Percentiles rank a stretch among this genome's conserved stretches.
Evolutionary conservation across 1,284 basidiomycete species (phyloP).

Genomic region (Cutaneotrichosporon sp.): DNA sequence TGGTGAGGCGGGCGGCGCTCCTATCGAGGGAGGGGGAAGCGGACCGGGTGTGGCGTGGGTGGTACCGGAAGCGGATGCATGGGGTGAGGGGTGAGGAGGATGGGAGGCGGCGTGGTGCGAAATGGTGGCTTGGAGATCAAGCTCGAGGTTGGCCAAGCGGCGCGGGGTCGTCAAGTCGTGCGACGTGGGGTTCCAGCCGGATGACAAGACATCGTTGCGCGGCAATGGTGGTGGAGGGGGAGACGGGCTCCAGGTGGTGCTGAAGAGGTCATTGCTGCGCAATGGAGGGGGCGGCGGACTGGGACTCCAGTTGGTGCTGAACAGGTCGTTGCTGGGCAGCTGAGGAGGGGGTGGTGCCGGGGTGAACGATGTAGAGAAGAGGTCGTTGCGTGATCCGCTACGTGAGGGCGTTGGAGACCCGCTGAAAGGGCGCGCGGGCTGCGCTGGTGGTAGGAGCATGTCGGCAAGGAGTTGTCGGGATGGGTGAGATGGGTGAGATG

Average conservation of each 20-base stretch:
- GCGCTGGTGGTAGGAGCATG: too few relatives aligned
- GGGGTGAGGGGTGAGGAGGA: not conserved
- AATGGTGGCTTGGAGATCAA: not conserved
- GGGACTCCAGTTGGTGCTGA: constrained; percentile 35
- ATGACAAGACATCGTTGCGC: not conserved
- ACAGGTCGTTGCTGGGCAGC: constrained; percentile 40
- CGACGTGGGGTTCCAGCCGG: not conserved
- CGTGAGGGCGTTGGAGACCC: too few relatives aligned
- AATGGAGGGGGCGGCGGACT: constrained; percentile 34
- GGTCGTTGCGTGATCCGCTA: too few relatives aligned
- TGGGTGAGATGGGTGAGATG: too few relatives aligned
- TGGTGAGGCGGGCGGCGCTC: constrained; percentile 1
- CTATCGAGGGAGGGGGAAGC: not conserved
- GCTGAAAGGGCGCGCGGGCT: too few relatives aligned
- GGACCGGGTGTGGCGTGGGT: not conserved
- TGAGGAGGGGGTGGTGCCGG: not conserved
- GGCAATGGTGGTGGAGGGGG: not conserved
- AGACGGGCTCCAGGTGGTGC: not conserved
- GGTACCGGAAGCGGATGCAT: not conserved
- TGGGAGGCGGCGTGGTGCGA: not conserved
- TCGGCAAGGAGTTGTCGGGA: too few relatives aligned
- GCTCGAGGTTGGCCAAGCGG: not conserved
- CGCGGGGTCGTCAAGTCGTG: not conserved
- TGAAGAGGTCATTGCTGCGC: constrained; percentile 14
- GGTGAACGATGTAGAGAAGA: not conserved